These are phyloP conservation scores for Solanum sitiens DNA, from an alignment of 257 asterid genomes.

Conservation along the genomic window DNA sequence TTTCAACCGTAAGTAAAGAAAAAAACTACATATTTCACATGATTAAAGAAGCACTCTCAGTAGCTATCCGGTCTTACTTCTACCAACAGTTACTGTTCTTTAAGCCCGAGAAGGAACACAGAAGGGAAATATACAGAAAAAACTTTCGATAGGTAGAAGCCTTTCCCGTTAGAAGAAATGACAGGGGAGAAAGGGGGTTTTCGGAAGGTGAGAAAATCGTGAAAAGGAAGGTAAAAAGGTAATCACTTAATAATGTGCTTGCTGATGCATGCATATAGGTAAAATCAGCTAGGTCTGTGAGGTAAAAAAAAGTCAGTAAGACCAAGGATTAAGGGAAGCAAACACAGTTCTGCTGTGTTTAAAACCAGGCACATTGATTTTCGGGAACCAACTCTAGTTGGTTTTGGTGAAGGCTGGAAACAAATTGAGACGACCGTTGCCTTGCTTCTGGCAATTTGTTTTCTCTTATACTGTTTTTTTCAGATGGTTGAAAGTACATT, in stretches of 20 bases:
- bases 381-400: background rate
- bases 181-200: background rate
- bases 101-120: background rate
- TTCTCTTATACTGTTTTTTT: background rate
- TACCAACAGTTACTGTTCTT: background rate
- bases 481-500: background rate
- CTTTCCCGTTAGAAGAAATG: background rate
- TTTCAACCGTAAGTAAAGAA: background rate
- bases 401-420: background rate
- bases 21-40: background rate
- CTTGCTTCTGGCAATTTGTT: background rate
- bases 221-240: background rate
- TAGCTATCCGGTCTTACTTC: background rate
- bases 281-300: background rate
- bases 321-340: background rate
- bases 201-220: background rate
- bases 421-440: background rate
- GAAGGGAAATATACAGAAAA: background rate
- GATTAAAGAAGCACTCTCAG: background rate
- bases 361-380: background rate
- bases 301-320: background rate
- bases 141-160: background rate
- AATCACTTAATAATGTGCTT: background rate
- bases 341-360: background rate
- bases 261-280: background rate